Evolutionary conservation across 306 rosid genomes (phyloP).

Genomic region (Acmispon strigosus): DNA sequence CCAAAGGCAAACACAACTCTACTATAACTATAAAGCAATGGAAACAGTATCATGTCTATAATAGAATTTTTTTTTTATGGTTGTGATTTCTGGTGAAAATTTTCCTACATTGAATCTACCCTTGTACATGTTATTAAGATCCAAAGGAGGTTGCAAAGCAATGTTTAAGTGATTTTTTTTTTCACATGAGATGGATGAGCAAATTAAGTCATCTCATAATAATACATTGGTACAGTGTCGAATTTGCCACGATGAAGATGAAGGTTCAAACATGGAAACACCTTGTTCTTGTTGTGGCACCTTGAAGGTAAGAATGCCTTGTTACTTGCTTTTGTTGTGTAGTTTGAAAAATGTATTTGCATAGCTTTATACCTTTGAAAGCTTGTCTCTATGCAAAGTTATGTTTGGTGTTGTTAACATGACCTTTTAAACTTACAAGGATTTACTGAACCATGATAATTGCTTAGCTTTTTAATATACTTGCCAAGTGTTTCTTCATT

Average conservation of each 20-base stretch:
- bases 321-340: background rate
- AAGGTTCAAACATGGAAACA: conserved; percentile 66
- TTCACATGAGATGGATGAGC: conserved; percentile 27
- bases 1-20: conserved; percentile 3
- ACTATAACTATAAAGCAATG: background rate
- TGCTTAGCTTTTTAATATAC: background rate
- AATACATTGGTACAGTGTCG: conserved; percentile 53
- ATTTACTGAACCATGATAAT: background rate
- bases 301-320: conserved; percentile 55
- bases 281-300: conserved; percentile 89
- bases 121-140: background rate
- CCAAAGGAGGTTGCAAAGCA: conserved; percentile 20
- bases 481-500: background rate
- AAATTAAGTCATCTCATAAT: conserved; percentile 27
- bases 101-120: background rate
- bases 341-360: background rate
- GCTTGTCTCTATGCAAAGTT: no score
- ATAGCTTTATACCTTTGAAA: no score
- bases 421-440: background rate
- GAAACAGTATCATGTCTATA: background rate
- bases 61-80: background rate
- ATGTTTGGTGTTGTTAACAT: background rate
- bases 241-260: conserved; percentile 85
- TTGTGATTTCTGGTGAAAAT: background rate
- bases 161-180: conserved; percentile 31